Evolutionary conservation across 2,329 filamentous ascomycete species (phyloP).

Genomic region (Penicillium oxalicum): DNA sequence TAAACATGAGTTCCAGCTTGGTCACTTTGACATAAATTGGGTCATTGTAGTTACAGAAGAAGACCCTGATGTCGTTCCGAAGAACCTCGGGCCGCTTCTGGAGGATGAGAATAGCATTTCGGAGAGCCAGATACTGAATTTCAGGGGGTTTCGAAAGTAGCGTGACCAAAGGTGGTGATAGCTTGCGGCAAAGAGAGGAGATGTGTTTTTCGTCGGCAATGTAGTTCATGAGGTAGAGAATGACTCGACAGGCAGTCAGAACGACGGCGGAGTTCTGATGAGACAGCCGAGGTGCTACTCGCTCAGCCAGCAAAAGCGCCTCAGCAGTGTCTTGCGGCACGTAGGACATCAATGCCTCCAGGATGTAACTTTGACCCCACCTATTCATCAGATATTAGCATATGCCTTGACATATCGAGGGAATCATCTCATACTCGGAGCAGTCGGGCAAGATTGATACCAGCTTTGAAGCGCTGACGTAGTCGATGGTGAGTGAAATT

Average conservation of each 20-base stretch:
- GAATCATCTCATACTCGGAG: constrained; percentile 66
- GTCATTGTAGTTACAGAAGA: constrained; percentile 99
- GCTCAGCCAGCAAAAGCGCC: constrained; percentile 81
- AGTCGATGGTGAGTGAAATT: constrained; percentile 97
- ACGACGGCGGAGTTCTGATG: constrained; percentile 97
- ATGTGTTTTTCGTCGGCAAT: constrained; percentile 88
- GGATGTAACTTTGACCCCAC: constrained; percentile 98
- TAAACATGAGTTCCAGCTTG: constrained; percentile 97
- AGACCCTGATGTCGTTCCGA: constrained; percentile 93
- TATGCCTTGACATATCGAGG: not conserved
- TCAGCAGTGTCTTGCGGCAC: constrained; percentile 87
- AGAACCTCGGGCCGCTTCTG: constrained; percentile 89
- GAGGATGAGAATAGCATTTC: constrained; percentile 89
- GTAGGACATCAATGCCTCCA: constrained; percentile 96
- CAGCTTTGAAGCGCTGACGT: constrained; percentile 95
- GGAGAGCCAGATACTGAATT: constrained; percentile 92
- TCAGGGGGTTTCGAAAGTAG: constrained; percentile 92
- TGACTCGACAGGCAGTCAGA: constrained; percentile 89
- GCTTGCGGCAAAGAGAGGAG: constrained; percentile 77
- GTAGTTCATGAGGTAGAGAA: constrained; percentile 98
- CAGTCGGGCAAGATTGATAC: constrained; percentile 94
- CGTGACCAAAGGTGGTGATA: constrained; percentile 91
- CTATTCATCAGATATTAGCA: constrained; percentile 41
- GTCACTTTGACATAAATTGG: constrained; percentile 99
- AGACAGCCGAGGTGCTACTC: constrained; percentile 89